A percentile compares a stretch with the other conserved stretches of the same genome.
These are phyloP conservation scores for Otatea glauca DNA, from an alignment of 176 grass and related monocot species.

Conservation along the genomic window DNA sequence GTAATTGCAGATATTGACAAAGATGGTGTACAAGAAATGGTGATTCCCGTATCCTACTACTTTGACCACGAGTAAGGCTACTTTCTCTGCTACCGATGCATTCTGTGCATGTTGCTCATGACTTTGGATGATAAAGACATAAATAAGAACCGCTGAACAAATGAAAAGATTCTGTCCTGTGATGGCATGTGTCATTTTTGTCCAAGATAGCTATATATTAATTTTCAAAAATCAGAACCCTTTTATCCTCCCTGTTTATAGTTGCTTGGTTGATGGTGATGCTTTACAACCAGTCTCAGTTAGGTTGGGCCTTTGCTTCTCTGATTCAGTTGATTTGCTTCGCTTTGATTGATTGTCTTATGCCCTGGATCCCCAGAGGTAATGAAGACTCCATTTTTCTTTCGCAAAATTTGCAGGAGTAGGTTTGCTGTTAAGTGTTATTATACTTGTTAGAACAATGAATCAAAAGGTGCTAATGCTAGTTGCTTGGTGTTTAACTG, in stretches of 20 bases:
- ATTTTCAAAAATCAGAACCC: conserved; percentile 14
- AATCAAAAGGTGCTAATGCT: too few species aligned
- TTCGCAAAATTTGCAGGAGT: too few species aligned
- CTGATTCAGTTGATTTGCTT: conserved; percentile 26
- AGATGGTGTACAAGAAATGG: conserved; percentile 90
- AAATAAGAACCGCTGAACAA: not conserved
- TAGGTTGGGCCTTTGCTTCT: conserved; percentile 25
- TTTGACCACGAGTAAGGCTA: conserved; percentile 82
- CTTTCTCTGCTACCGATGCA: conserved; percentile 24
- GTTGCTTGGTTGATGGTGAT: conserved; percentile 4
- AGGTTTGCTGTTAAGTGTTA: too few species aligned
- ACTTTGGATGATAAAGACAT: conserved; percentile 16
- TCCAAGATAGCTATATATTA: conserved; percentile 21
- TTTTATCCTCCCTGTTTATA: conserved; percentile 25
- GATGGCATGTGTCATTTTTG: not conserved
- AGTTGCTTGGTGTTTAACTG: too few species aligned
- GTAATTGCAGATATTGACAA: conserved; percentile 97
- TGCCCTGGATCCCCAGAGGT: too few species aligned
- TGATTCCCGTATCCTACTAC: conserved; percentile 89
- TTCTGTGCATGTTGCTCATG: not conserved
- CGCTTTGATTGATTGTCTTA: not conserved
- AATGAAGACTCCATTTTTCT: too few species aligned
- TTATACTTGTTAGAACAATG: too few species aligned
- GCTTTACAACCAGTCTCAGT: conserved; percentile 21
- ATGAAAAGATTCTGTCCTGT: conserved; percentile 7